Conservation (phyloP, 1,139 yeast genomes). For the Pichia sp. region DNA sequence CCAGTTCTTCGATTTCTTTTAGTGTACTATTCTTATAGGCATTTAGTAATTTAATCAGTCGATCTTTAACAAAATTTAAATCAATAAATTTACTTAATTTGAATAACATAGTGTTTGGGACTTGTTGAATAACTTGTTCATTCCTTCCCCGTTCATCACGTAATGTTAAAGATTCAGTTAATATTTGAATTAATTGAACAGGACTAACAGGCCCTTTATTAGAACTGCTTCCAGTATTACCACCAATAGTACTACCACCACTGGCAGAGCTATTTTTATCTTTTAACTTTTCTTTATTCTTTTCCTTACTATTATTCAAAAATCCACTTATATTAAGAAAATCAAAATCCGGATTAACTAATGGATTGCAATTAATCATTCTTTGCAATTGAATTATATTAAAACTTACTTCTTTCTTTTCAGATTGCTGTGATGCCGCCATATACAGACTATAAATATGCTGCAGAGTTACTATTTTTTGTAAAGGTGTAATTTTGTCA, state of each 20-base stretch:
- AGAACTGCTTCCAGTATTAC: not conserved
- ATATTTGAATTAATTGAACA: slow-evolving; percentile 30
- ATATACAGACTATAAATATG: slow-evolving; percentile 29
- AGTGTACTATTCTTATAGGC: slow-evolving; percentile 28
- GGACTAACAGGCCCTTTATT: slow-evolving; percentile 18
- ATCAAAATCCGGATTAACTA: slow-evolving; percentile 30
- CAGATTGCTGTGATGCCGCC: slow-evolving; percentile 28
- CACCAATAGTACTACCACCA: not conserved
- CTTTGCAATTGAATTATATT: slow-evolving; percentile 29
- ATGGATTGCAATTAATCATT: slow-evolving; percentile 31
- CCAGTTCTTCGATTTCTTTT: slow-evolving; percentile 27
- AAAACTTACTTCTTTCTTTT: slow-evolving; percentile 28
- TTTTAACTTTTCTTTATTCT: not conserved
- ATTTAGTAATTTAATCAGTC: slow-evolving; percentile 28
- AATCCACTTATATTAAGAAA: slow-evolving; percentile 26
- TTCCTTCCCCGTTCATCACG: slow-evolving; percentile 24
- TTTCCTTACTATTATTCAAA: slow-evolving; percentile 9
- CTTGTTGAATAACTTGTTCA: slow-evolving; percentile 27
- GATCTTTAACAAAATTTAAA: slow-evolving; percentile 28
- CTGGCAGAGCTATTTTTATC: not conserved
- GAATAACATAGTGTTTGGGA: slow-evolving; percentile 29
- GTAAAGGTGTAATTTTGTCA: slow-evolving; percentile 27
- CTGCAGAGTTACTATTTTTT: slow-evolving; percentile 31
- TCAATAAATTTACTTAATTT: slow-evolving; percentile 27
- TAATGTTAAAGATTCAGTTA: slow-evolving; percentile 29